Evolutionary conservation across 805 yeast species (phyloP).

Genomic region (Schwanniomyces yamadae): DNA sequence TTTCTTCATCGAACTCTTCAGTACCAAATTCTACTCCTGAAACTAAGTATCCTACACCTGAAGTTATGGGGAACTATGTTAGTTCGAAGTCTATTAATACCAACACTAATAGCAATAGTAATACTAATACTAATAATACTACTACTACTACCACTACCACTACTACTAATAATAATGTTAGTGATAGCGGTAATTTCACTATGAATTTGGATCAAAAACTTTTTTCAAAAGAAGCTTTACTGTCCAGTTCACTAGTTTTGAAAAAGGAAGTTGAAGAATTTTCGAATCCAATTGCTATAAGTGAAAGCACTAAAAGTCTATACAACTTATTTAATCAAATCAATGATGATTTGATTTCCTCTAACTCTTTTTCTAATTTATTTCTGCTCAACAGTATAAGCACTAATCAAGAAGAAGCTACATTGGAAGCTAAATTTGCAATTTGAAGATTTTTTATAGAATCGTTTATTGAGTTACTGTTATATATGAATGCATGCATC

Average conservation of each 20-base stretch:
- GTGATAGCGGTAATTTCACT: too few species aligned
- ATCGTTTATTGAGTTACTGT: not conserved
- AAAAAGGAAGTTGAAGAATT: constrained; percentile 12
- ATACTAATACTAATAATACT: constrained; percentile 1
- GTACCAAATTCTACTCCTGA: constrained; percentile 11
- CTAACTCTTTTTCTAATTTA: constrained; percentile 20
- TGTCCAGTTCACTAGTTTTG: constrained; percentile 1
- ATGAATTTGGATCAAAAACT: too few species aligned
- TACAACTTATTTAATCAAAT: constrained; percentile 30
- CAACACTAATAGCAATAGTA: too few species aligned
- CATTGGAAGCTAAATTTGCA: not conserved
- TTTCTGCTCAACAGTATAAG: constrained; percentile 16
- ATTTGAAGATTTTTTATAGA: not conserved
- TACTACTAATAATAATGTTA: too few species aligned
- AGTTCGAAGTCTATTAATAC: not conserved
- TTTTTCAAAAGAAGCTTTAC: constrained; percentile 3
- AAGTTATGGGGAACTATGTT: constrained; percentile 1
- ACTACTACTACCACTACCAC: not conserved
- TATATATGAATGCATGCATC: not conserved
- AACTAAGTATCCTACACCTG: constrained; percentile 12
- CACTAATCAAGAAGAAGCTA: not conserved
- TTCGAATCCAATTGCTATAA: constrained; percentile 13
- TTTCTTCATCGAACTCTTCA: constrained; percentile 12
- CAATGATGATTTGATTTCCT: constrained; percentile 19
- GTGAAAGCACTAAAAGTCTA: constrained; percentile 31